phyloP scores from a whole-genome alignment of 2,329 filamentous ascomycete species.

The Monosporascus sp. region DNA sequence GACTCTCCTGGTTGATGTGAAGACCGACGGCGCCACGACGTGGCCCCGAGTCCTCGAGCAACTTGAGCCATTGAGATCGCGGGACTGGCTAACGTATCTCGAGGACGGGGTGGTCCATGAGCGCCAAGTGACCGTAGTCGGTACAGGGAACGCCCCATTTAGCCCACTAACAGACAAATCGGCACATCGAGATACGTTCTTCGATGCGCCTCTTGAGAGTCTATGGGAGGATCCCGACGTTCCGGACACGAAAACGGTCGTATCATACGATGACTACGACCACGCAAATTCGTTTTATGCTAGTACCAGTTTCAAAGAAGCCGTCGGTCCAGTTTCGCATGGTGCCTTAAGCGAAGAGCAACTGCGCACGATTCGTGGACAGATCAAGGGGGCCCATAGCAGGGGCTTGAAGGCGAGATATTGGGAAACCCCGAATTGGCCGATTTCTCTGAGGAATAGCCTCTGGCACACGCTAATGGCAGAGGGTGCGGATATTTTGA shows the following conservation, averaged over 20 bases:
- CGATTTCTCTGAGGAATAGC: slow-evolving; percentile 45
- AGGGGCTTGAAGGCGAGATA: slow-evolving; percentile 53
- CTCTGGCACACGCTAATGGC: slow-evolving; percentile 51
- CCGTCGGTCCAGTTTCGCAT: slow-evolving; percentile 43
- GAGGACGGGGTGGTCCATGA: slow-evolving; percentile 44
- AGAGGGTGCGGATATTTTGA: slow-evolving; percentile 57
- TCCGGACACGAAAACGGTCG: slow-evolving; percentile 4
- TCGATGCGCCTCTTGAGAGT: slow-evolving; percentile 56
- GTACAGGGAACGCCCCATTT: slow-evolving; percentile 60
- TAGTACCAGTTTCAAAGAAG: slow-evolving; percentile 43
- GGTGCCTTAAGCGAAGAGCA: slow-evolving; percentile 35
- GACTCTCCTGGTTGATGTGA: slow-evolving; percentile 65
- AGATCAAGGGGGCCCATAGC: slow-evolving; percentile 37
- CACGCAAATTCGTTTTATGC: slow-evolving; percentile 55
- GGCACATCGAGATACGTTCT: slow-evolving; percentile 57
- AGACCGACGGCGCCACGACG: slow-evolving; percentile 48
- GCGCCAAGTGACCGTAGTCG: slow-evolving; percentile 63
- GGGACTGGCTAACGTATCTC: slow-evolving; percentile 52
- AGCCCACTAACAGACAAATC: slow-evolving; percentile 46
- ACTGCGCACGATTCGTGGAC: slow-evolving; percentile 35
- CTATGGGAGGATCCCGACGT: slow-evolving; percentile 30
- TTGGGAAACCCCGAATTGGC: slow-evolving; percentile 57
- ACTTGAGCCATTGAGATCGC: slow-evolving; percentile 53
- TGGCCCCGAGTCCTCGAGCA: slow-evolving; percentile 49
- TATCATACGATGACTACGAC: slow-evolving; percentile 30